Conservation (phyloP, 1,139 yeast species). For the Pneumocystis jirovecii region DNA sequence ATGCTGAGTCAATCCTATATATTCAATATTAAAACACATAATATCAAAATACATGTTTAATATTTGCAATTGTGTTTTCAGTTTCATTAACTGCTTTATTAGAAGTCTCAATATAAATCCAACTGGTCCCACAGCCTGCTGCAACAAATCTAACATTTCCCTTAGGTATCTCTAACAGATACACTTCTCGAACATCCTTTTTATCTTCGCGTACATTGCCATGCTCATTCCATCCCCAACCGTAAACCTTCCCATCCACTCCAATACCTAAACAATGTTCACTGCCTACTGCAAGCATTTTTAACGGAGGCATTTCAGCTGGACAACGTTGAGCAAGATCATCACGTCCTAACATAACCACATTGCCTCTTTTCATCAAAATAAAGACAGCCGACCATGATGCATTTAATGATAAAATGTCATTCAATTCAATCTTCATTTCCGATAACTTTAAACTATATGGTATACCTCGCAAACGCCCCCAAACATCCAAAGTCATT, state of each 20-base stretch:
- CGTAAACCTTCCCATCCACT: conserved; percentile 28
- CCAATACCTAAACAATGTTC: conserved; percentile 58
- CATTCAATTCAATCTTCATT: neutral
- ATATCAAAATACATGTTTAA: neutral
- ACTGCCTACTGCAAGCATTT: conserved; percentile 45
- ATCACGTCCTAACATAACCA: conserved; percentile 54
- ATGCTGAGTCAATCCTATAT: too few relatives aligned
- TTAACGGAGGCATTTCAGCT: conserved; percentile 7
- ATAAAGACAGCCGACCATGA: conserved; percentile 69
- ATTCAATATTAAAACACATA: neutral
- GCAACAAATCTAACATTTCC: neutral
- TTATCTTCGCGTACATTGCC: conserved; percentile 64
- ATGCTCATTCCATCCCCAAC: conserved; percentile 99
- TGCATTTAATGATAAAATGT: conserved; percentile 20
- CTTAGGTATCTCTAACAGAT: neutral
- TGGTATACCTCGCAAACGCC: neutral
- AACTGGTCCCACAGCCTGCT: conserved; percentile 8
- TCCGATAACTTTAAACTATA: neutral
- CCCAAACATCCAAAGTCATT: neutral
- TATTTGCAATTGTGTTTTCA: neutral
- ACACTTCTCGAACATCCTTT: conserved; percentile 1
- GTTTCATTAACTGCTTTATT: neutral
- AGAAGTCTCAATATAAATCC: neutral
- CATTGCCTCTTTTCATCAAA: conserved; percentile 17
- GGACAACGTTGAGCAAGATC: conserved; percentile 55